Conservation (phyloP, 177 flowering plant genomes). For the Telopea speciosissima region DNA sequence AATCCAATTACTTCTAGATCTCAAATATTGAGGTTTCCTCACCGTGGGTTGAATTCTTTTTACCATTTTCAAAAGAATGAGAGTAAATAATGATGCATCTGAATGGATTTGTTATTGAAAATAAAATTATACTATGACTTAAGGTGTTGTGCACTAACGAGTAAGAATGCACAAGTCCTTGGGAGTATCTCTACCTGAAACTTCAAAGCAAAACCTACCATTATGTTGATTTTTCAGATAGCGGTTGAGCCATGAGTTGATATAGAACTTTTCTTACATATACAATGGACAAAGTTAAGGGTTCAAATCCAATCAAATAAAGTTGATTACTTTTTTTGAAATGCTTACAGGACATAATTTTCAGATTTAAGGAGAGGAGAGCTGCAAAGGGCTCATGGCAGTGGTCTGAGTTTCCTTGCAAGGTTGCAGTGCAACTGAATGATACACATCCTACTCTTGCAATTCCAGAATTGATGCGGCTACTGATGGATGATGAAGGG, state of each 20-base stretch:
- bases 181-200: background rate
- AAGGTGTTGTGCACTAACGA: background rate
- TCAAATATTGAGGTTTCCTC: background rate
- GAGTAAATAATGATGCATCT: background rate
- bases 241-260: background rate
- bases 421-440: slow-evolving; percentile 92
- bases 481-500: slow-evolving; percentile 89
- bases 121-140: background rate
- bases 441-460: slow-evolving; percentile 99
- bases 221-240: background rate
- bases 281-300: background rate
- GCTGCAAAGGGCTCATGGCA: slow-evolving; percentile 35
- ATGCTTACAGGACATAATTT: slow-evolving; percentile 74
- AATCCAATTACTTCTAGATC: background rate
- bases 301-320: background rate
- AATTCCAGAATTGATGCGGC: slow-evolving; percentile 93
- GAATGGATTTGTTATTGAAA: background rate
- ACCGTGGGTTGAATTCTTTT: background rate
- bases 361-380: slow-evolving; percentile 85
- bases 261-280: background rate
- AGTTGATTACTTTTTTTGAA: slow-evolving; percentile 14
- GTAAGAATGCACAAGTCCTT: background rate
- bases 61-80: no score
- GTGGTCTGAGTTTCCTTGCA: slow-evolving; percentile 89
- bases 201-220: background rate